Evolutionary conservation across 768 basidiomycete genomes (phyloP).

Genomic region (Boletus rubropictus): DNA sequence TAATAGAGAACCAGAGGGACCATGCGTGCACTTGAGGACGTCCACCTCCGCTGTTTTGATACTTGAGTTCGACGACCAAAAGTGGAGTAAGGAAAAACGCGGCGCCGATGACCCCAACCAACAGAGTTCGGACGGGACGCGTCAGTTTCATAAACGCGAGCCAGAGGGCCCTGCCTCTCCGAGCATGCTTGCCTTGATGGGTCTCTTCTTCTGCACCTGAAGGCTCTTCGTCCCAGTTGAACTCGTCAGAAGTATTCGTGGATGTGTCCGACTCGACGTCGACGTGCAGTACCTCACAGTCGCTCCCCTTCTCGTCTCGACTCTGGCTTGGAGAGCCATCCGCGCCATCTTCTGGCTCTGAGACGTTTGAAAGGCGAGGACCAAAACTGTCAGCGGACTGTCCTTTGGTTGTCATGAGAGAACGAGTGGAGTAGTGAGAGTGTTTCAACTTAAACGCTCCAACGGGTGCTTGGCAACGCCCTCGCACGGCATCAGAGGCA

Average conservation of each 20-base stretch:
- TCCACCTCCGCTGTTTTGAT: conserved; percentile 38
- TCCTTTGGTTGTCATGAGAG: conserved; percentile 13
- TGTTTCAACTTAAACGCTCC: background rate
- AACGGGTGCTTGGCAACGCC: conserved; percentile 1
- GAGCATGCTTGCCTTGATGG: conserved; percentile 40
- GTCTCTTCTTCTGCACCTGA: conserved; percentile 27
- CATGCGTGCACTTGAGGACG: conserved; percentile 54
- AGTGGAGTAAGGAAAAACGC: conserved; percentile 65
- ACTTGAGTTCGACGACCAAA: conserved; percentile 61
- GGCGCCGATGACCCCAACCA: conserved; percentile 54
- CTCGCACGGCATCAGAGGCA: background rate
- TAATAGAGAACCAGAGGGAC: conserved; percentile 65
- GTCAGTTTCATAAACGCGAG: conserved; percentile 63
- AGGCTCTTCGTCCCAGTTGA: conserved; percentile 65
- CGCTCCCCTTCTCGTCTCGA: conserved; percentile 12
- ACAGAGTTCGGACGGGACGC: conserved; percentile 49
- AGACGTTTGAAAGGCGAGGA: background rate
- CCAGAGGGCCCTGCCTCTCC: conserved; percentile 58
- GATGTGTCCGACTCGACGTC: conserved; percentile 33
- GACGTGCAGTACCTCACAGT: conserved; percentile 3
- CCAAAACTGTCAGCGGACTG: conserved; percentile 6
- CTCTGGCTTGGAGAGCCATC: background rate
- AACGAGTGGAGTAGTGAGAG: background rate
- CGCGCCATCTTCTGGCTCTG: conserved; percentile 7
- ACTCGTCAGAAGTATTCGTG: conserved; percentile 63